Conservation (phyloP, 2,329 filamentous ascomycete species). For the Bipolaris zeicola region DNA sequence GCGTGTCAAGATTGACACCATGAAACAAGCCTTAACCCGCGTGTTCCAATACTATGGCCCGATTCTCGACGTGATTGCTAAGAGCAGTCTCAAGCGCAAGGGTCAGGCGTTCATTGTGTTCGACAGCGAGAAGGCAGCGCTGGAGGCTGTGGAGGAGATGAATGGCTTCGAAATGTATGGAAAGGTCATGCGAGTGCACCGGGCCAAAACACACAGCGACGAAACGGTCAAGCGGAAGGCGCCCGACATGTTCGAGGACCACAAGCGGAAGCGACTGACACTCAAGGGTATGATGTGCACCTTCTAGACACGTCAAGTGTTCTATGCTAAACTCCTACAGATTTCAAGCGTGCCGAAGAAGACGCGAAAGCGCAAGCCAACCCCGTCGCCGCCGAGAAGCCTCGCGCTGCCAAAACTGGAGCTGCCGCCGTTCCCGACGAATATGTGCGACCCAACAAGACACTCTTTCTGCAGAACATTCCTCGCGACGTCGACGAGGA, state of each 20-base stretch:
- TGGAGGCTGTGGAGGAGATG: conserved; percentile 81
- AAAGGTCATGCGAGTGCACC: conserved; percentile 84
- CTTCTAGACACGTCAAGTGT: conserved; percentile 41
- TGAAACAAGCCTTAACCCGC: conserved; percentile 73
- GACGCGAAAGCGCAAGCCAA: conserved; percentile 78
- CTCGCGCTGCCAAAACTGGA: conserved; percentile 71
- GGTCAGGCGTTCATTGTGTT: conserved; percentile 97
- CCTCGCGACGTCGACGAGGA: conserved; percentile 87
- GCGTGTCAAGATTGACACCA: conserved; percentile 78
- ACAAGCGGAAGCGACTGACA: conserved; percentile 81
- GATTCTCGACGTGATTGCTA: conserved; percentile 83
- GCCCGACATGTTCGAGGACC: conserved; percentile 82
- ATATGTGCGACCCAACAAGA: conserved; percentile 96
- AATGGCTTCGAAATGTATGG: conserved; percentile 93
- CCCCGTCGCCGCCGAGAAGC: conserved; percentile 57
- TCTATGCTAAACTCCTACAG: conserved; percentile 48
- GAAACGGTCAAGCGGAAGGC: conserved; percentile 78
- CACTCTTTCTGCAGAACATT: conserved; percentile 89
- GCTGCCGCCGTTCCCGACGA: conserved; percentile 89
- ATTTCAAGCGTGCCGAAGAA: conserved; percentile 81
- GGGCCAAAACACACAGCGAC: conserved; percentile 84
- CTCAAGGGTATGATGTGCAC: conserved; percentile 73
- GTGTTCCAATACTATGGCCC: conserved; percentile 90
- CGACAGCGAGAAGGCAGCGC: conserved; percentile 77
- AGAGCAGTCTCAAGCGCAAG: conserved; percentile 88